Evolutionary conservation across 1,139 yeast genomes (phyloP).

Genomic region (Keqinozyma sinolaborantium): DNA sequence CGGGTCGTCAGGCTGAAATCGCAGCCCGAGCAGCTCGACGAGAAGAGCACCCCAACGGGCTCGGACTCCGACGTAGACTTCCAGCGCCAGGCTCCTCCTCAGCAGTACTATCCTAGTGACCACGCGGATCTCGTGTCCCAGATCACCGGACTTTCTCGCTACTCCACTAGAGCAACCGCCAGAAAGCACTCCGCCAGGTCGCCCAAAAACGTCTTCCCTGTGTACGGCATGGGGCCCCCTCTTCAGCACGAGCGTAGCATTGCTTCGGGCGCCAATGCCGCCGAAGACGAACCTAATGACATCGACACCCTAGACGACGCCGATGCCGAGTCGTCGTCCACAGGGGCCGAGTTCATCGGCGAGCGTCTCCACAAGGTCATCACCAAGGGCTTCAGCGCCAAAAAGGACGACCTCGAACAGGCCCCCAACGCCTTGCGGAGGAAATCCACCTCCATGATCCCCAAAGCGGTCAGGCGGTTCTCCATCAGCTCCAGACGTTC

Average conservation of each 20-base stretch:
- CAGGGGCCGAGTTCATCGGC: slow-evolving; percentile 29
- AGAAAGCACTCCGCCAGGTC: slow-evolving; percentile 31
- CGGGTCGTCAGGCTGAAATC: slow-evolving; percentile 56
- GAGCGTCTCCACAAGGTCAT: slow-evolving; percentile 8
- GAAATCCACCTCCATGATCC: slow-evolving; percentile 1
- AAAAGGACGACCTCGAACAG: neutral
- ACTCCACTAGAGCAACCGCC: slow-evolving; percentile 8
- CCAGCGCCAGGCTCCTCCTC: neutral
- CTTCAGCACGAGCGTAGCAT: slow-evolving; percentile 51
- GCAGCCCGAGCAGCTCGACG: slow-evolving; percentile 1
- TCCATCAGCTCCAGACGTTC: slow-evolving; percentile 10
- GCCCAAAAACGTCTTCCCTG: slow-evolving; percentile 78
- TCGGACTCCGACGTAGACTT: slow-evolving; percentile 4
- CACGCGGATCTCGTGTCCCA: slow-evolving; percentile 2
- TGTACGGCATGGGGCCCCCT: slow-evolving; percentile 71
- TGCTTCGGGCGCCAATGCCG: slow-evolving; percentile 32
- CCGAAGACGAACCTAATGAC: slow-evolving; percentile 5
- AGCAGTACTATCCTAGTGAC: neutral
- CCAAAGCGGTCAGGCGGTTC: slow-evolving; percentile 6
- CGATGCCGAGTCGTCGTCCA: slow-evolving; percentile 4
- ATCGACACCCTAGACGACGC: slow-evolving; percentile 3
- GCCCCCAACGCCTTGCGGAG: neutral
- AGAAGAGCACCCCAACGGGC: neutral
- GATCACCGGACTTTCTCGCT: slow-evolving; percentile 4
- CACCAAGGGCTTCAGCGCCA: slow-evolving; percentile 6